Evolutionary conservation across 306 rosid species (phyloP).

Genomic region (Inga laurina): DNA sequence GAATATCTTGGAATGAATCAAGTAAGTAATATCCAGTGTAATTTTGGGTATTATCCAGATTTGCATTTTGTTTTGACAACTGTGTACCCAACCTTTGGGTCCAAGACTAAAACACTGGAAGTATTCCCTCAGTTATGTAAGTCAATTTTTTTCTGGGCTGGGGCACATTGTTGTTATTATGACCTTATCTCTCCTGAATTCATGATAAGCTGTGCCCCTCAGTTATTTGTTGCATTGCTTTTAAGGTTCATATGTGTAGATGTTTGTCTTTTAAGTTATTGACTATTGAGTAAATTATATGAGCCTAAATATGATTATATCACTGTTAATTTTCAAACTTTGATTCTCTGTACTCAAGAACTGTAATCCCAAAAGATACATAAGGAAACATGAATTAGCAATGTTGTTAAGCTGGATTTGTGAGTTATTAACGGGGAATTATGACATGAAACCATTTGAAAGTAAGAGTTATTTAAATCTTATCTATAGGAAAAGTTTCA

Average conservation of each 20-base stretch:
- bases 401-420: not conserved
- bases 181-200: not conserved
- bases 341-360: not conserved
- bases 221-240: not conserved
- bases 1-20: slow-evolving; percentile 94
- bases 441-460: not conserved
- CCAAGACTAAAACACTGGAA: slow-evolving; percentile 21
- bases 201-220: not conserved
- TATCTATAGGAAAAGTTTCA: not conserved
- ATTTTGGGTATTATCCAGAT: not conserved
- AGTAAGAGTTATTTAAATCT: not conserved
- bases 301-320: not conserved
- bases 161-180: slow-evolving; percentile 3
- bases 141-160: not conserved
- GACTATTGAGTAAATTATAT: not conserved
- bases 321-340: not conserved
- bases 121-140: not conserved
- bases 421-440: not conserved
- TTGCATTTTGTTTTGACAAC: slow-evolving; percentile 8
- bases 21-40: slow-evolving; percentile 48
- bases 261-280: not conserved
- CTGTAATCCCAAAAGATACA: not conserved
- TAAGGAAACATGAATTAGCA: not conserved
- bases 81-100: not conserved
- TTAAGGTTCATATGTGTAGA: not conserved